A percentile compares a stretch with the other conserved stretches of the same genome.
These are phyloP conservation scores for Pascua guehoae DNA, from an alignment of 1,284 basidiomycete species.

Conservation along the genomic window DNA sequence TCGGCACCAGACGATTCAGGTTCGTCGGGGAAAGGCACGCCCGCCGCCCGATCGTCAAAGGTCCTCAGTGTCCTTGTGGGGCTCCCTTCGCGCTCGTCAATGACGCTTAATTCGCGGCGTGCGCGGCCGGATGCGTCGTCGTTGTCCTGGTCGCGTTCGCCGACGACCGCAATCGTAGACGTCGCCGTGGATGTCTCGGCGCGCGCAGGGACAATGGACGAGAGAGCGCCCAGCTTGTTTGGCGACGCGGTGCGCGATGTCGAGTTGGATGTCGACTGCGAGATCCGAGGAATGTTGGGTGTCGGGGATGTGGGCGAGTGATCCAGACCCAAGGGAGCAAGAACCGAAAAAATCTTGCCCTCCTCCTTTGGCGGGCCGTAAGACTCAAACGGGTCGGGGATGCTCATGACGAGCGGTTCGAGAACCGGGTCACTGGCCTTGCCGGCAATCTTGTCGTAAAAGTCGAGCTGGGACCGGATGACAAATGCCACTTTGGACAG, in stretches of 20 bases:
- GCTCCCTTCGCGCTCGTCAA: constrained; percentile 35
- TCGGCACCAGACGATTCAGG: no score
- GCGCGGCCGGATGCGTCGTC: constrained; percentile 11
- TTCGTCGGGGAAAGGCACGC: no score
- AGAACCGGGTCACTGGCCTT: constrained; percentile 89
- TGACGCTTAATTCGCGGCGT: constrained; percentile 44
- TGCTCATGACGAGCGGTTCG: constrained; percentile 80
- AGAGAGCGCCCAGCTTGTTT: constrained; percentile 12
- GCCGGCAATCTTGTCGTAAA: constrained; percentile 48
- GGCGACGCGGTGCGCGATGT: constrained; percentile 18
- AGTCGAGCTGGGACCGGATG: constrained; percentile 46
- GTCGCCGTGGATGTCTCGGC: constrained; percentile 8
- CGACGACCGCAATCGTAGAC: constrained; percentile 26
- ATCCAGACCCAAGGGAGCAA: constrained; percentile 63
- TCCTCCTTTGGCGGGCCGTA: constrained; percentile 84
- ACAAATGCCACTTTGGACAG: constrained; percentile 65
- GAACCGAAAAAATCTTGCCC: constrained; percentile 87
- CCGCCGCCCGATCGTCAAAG: no score
- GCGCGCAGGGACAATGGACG: constrained; percentile 4
- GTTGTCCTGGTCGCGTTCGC: constrained; percentile 25
- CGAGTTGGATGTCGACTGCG: constrained; percentile 22
- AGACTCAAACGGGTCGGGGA: constrained; percentile 88
- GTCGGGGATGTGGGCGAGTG: constrained; percentile 32
- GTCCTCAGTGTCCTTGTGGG: no score
- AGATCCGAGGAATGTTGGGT: constrained; percentile 31